Percentiles rank a stretch among this genome's conserved stretches.
These are phyloP conservation scores for Halophytophthora polymorphica DNA, from an alignment of 352 stramenopile genomes.

Conservation along the genomic window DNA sequence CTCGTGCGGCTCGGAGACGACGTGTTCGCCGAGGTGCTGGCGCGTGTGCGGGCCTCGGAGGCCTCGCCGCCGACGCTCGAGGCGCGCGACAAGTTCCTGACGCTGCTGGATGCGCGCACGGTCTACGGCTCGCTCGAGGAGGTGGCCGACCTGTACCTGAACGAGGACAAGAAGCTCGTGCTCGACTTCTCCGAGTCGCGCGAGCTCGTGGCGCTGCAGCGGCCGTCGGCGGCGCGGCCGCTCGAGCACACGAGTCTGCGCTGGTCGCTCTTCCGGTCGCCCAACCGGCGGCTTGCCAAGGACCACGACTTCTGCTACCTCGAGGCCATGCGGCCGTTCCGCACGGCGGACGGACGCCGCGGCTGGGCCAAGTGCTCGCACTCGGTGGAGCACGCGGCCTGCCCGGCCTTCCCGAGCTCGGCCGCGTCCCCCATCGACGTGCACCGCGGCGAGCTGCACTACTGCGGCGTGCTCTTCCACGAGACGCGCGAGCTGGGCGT, in stretches of 20 bases:
- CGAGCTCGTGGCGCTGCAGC: conserved; percentile 48
- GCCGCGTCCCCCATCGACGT: conserved; percentile 25
- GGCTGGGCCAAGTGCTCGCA: conserved; percentile 70
- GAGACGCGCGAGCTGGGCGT: conserved; percentile 49
- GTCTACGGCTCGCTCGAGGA: conserved; percentile 65
- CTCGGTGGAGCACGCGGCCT: conserved; percentile 65
- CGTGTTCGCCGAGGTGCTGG: conserved; percentile 43
- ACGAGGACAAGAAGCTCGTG: conserved; percentile 62
- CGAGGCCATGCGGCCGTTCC: conserved; percentile 68
- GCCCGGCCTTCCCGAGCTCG: conserved; percentile 41
- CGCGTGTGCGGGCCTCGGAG: conserved; percentile 33
- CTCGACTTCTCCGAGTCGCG: conserved; percentile 71
- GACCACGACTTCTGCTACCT: conserved; percentile 79
- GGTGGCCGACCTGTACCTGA: conserved; percentile 63
- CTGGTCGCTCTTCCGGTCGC: conserved; percentile 69
- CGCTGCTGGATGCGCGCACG: conserved; percentile 50
- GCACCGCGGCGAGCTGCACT: conserved; percentile 54
- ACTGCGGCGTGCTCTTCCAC: conserved; percentile 67
- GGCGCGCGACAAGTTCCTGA: conserved; percentile 37
- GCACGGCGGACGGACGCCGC: conserved; percentile 43
- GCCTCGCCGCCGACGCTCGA: conserved; percentile 2
- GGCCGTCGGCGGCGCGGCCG: conserved; percentile 25
- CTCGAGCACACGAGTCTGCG: conserved; percentile 60
- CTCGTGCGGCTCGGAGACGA: conserved; percentile 38
- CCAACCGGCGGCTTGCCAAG: conserved; percentile 45